Conservation (phyloP, 176 grass and related monocot species). For the sorghum (Sorghum bicolor) region Sorghum_bicolor_NCBIv3 NC_012879.2:20244001-20244500, state of each 20-base stretch:
- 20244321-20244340: background rate
- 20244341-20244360: background rate
- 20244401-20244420: background rate
- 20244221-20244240: background rate
- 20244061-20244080: background rate
- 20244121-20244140: background rate
- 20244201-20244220: background rate
- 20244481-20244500: background rate
- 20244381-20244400: background rate
- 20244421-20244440: background rate
- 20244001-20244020: background rate
- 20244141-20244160: background rate
- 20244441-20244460: background rate
- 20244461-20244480: background rate
- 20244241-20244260: background rate
- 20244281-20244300: background rate
- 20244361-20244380: background rate
- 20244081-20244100: background rate
- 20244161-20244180: background rate
- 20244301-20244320: background rate
- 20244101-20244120: background rate
- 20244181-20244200: background rate
- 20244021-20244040: background rate
- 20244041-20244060: background rate
- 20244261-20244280: background rate